Base-by-base conservation (phyloP, 2,329 filamentous ascomycete genomes). In the Sphaerulina vaccinii region DNA sequence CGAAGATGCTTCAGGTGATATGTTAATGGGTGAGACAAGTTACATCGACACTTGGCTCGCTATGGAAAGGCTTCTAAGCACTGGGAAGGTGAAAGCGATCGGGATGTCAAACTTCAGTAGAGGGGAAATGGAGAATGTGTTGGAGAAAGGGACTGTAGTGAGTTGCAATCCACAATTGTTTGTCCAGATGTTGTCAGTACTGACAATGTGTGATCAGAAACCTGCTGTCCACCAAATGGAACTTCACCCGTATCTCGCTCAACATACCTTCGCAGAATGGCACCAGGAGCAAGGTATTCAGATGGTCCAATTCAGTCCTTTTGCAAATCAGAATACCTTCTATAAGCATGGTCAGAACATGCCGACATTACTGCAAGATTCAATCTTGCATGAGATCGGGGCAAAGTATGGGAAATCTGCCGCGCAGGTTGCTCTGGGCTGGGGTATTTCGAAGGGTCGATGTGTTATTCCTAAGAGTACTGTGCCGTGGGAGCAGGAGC, bases 31-130 rank as follows among this genome's bases (percentile, higher is more conserved):
- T 5, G 36, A 49, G 18, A 27, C 38, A 22, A 38, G 82, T 62
- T 87, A 91, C 69, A 73, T 87, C 59, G 79, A 87, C 54, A 88
- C 86, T 40, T 95, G 87, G 87, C 84, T 84, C 73, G 80, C 79
- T 67, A 85, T 90, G 79, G 86, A 89, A 75, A 78, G 76, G 54
- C 73, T 88, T 23, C 64, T 69, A 49, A 63, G 69, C 66, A 70
- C 70, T 16, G 70, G 72, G 24, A 76, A 75, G 58, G 69, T 71
- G 42, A 76, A 74, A 64, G 73, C 73, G 23, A 76, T 77, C 51
- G 75, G 75, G 29, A 73, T 77, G 3, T 72, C 73, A 35, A 77
- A 77, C 64, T 76, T 74, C 68, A n/a, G n/a, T n/a, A n/a, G n/a
- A n/a, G n/a, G n/a, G n/a, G n/a, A n/a, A n/a, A n/a, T n/a, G n/a